Evolutionary conservation across 257 asterid species (phyloP).

Genomic region (Solanum lycopersicoides): DNA sequence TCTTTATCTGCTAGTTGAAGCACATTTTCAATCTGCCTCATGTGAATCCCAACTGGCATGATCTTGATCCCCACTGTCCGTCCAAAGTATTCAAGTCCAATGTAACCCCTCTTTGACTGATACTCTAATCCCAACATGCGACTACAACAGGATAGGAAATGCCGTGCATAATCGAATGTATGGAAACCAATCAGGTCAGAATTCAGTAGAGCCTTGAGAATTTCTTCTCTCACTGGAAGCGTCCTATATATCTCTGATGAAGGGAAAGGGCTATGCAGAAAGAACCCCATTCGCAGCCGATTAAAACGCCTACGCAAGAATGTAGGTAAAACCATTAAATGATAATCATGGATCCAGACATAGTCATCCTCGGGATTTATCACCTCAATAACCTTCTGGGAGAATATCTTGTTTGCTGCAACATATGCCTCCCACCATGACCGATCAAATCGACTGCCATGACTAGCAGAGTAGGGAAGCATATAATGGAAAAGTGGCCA

Average conservation of each 20-base stretch:
- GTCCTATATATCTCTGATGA: constrained; percentile 46
- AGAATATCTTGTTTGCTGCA: constrained; percentile 42
- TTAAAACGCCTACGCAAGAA: constrained; percentile 38
- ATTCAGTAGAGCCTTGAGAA: constrained; percentile 36
- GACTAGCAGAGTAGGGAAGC: constrained; percentile 43
- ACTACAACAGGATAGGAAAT: constrained; percentile 44
- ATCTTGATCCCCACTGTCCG: constrained; percentile 45
- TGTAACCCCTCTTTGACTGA: constrained; percentile 44
- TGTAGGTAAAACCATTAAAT: constrained; percentile 45
- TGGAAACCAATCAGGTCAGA: constrained; percentile 42
- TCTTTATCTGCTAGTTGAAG: constrained; percentile 32
- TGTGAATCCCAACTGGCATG: constrained; percentile 46
- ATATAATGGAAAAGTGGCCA: constrained; percentile 51
- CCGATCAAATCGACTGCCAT: constrained; percentile 42
- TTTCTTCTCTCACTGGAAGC: constrained; percentile 38
- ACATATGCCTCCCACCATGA: constrained; percentile 51
- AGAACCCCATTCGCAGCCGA: constrained; percentile 39
- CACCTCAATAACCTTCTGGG: constrained; percentile 46
- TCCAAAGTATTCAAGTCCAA: constrained; percentile 41
- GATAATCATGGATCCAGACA: constrained; percentile 50
- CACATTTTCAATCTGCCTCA: constrained; percentile 33
- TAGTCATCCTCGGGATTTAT: constrained; percentile 50
- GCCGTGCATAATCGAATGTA: constrained; percentile 43
- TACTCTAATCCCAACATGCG: constrained; percentile 41
- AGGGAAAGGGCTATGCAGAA: constrained; percentile 46